phyloP scores from a whole-genome alignment of 2,329 filamentous ascomycete genomes.

The Aspergillus sojae region DNA sequence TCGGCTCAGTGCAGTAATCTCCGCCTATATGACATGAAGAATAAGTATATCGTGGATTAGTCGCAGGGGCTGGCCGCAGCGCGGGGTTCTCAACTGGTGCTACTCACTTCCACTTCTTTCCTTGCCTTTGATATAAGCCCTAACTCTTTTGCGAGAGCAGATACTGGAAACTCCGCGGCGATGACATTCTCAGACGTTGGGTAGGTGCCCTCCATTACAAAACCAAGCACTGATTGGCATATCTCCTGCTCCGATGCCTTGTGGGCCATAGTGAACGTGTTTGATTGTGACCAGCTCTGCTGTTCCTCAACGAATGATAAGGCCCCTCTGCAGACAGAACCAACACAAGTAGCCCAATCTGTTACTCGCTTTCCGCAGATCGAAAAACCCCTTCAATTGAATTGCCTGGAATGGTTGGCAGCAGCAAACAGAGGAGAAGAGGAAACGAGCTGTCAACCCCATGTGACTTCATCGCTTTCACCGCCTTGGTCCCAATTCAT shows the following conservation, averaged over 20 bases:
- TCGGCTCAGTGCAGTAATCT: constrained; percentile 76
- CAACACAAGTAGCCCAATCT: neutral
- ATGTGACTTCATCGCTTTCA: constrained; percentile 36
- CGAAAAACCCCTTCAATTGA: neutral
- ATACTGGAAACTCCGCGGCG: constrained; percentile 54
- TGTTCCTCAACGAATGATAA: neutral
- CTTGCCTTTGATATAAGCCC: constrained; percentile 55
- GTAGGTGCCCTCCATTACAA: constrained; percentile 60
- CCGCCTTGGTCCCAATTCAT: constrained; percentile 17
- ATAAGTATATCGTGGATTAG: constrained; percentile 14
- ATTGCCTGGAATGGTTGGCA: neutral
- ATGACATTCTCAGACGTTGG: constrained; percentile 60
- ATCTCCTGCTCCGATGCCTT: constrained; percentile 47
- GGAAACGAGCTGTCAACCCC: constrained; percentile 28
- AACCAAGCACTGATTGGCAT: constrained; percentile 66
- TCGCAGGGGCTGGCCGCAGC: neutral
- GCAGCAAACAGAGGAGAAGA: neutral
- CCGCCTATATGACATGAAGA: constrained; percentile 51
- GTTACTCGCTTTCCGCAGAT: neutral
- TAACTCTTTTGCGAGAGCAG: constrained; percentile 53
- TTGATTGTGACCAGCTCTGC: neutral
- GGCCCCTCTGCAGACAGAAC: neutral
- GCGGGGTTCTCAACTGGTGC: neutral
- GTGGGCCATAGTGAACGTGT: constrained; percentile 32
- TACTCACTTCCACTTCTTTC: constrained; percentile 55